These are phyloP conservation scores for Orychophragmus violaceus DNA, from an alignment of 345 rosid species.

Conservation along the genomic window DNA sequence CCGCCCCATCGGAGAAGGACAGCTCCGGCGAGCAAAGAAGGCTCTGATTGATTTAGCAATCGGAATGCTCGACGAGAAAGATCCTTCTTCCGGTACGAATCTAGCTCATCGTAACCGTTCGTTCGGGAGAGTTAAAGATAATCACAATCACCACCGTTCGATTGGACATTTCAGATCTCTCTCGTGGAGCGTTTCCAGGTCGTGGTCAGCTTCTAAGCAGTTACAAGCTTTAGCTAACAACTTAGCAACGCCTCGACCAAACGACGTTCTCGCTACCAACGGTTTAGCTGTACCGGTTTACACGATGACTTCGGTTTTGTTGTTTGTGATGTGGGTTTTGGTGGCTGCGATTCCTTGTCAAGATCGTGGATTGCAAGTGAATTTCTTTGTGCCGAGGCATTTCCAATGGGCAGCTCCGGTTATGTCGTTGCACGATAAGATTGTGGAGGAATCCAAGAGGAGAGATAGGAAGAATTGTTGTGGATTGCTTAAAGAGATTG, in stretches of 20 bases:
- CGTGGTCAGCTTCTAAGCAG: constrained; percentile 97
- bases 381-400: constrained; percentile 65
- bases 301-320: constrained; percentile 61
- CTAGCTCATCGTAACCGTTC: constrained; percentile 76
- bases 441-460: constrained; percentile 73
- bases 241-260: constrained; percentile 48
- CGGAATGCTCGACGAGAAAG: constrained; percentile 85
- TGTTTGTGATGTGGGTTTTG: constrained; percentile 85
- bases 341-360: constrained; percentile 98
- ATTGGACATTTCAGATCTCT: constrained; percentile 75
- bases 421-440: constrained; percentile 57
- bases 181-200: constrained; percentile 95
- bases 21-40: constrained; percentile 83
- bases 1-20: constrained; percentile 65
- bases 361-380: constrained; percentile 85
- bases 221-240: constrained; percentile 69
- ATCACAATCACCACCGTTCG: constrained; percentile 25
- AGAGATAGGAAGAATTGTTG: constrained; percentile 68
- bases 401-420: constrained; percentile 62
- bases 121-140: constrained; percentile 54
- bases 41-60: constrained; percentile 74
- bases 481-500: constrained; percentile 82
- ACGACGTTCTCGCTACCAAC: constrained; percentile 46
- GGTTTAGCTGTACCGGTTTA: constrained; percentile 67
- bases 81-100: constrained; percentile 35